A percentile compares a stretch with the other conserved stretches of the same genome.
phyloP scores from a whole-genome alignment of 2,329 filamentous ascomycete species.

The Calcarisporium arbuscula region DNA sequence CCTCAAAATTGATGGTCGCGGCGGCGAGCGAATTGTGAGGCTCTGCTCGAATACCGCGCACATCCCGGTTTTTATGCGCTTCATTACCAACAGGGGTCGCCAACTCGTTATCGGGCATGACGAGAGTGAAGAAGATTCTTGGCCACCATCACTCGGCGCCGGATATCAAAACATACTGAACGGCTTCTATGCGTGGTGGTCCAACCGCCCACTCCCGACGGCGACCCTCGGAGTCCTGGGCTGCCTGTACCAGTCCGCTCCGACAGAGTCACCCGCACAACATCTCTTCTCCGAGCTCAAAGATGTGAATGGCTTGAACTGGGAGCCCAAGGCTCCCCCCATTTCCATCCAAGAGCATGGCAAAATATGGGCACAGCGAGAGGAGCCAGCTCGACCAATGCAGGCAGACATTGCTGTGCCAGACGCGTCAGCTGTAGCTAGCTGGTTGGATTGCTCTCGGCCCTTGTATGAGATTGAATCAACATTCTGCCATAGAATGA shows the following conservation, averaged over 20 bases:
- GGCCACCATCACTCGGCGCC: too few relatives aligned
- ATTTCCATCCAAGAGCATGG: neutral
- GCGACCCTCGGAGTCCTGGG: neutral
- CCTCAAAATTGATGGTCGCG: neutral
- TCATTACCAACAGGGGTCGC: slow-evolving; percentile 1
- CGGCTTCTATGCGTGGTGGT: too few relatives aligned
- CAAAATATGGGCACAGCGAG: slow-evolving; percentile 1
- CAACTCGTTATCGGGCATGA: too few relatives aligned
- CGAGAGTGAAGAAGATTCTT: too few relatives aligned
- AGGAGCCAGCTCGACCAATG: too few relatives aligned
- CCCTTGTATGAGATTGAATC: neutral
- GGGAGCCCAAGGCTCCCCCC: slow-evolving; percentile 1
- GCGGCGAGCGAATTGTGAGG: neutral
- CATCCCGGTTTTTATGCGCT: neutral
- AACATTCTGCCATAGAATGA: neutral
- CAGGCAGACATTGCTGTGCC: neutral
- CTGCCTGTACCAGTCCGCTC: too few relatives aligned
- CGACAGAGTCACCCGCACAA: neutral
- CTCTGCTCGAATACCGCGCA: neutral
- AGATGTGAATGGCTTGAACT: neutral
- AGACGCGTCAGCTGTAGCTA: neutral
- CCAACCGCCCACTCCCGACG: neutral
- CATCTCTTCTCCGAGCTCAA: neutral
- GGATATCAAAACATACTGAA: too few relatives aligned
- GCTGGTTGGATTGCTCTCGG: slow-evolving; percentile 1